Evolutionary conservation across 2,329 filamentous ascomycete genomes (phyloP), one percentile per base, ranked within the genome.

Genomic region (Paracoccidioides brasiliensis): DNA sequence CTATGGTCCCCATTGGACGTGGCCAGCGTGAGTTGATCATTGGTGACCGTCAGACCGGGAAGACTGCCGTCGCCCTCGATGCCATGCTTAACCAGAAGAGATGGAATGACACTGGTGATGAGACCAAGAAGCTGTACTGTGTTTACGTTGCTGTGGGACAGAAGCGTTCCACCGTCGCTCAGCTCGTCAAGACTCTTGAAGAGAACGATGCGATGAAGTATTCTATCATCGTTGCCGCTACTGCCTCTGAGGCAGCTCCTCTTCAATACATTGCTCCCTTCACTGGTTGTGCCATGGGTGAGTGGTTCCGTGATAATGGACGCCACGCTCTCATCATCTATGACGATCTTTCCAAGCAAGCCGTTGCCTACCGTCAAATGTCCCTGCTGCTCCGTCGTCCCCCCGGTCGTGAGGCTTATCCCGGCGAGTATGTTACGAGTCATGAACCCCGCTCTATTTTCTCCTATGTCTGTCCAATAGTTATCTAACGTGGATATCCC

Each of bases 1-100:
- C 93, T 78, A 97, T 98, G 93, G 93, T 98, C 68, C 93, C 93
- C 70, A 96, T 98, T 69, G 93, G 93, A 75, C 93, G 93, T 91
- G 93, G 93, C 72, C 93, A 98, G 83, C 93, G 93, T 91, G 93
- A 98, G 82, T 80, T 98, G 83, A 97, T 98, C 77, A 98, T 98
- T 77, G 93, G 93, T 81, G 93, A 98, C 75, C 93, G 93, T 90
- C 93, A 98, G 80, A 98, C 93, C 69, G 93, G 93, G 78, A 98
- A 98, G 87, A 98, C 93, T 72, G 93, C 93, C 70, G 91, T 98
- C 73, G 91, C 86, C 70, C 88, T 98, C 61, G 93, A 98, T 75
- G 84, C 91, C 75, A 97, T 98, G 67, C 85, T 98, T 61, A 98
- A 98, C 86, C 93, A 98, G 83, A 94, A 93, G 84, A 83, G 91